These are phyloP conservation scores for Pisolithus thermaeus DNA, from an alignment of 1,284 basidiomycete genomes.

Conservation along the genomic window DNA sequence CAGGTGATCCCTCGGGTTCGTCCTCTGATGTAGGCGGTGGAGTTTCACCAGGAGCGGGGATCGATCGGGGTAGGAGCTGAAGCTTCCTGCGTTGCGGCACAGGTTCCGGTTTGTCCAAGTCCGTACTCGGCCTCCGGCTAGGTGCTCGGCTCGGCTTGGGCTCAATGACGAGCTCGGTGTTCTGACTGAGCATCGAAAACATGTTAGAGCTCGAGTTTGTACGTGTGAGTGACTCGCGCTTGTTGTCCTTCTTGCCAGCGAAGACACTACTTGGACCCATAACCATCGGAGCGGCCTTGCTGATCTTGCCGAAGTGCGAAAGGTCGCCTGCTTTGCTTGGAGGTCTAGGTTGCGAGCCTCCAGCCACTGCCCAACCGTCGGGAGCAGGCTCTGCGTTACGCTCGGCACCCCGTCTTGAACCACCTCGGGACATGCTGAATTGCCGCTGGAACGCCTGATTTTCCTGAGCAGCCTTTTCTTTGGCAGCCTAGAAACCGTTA, in stretches of 20 bases:
- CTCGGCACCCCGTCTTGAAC: slow-evolving; percentile 84
- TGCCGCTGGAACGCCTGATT: slow-evolving; percentile 41
- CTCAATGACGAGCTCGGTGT: slow-evolving; percentile 35
- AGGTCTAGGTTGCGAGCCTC: slow-evolving; percentile 48
- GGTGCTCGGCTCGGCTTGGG: slow-evolving; percentile 46
- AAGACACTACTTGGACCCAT: slow-evolving; percentile 78
- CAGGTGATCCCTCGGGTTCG: slow-evolving; percentile 35
- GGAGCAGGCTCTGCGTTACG: slow-evolving; percentile 51
- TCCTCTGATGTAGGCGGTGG: slow-evolving; percentile 49
- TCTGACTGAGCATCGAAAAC: too few relatives aligned
- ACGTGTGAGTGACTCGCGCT: slow-evolving; percentile 57
- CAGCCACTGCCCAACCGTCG: slow-evolving; percentile 88
- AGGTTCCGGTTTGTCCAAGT: slow-evolving; percentile 32
- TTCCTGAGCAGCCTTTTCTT: slow-evolving; percentile 65
- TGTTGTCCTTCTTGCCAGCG: slow-evolving; percentile 55
- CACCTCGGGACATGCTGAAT: slow-evolving; percentile 64
- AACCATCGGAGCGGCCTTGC: slow-evolving; percentile 54
- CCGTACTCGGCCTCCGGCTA: slow-evolving; percentile 48
- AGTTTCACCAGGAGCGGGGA: slow-evolving; percentile 37
- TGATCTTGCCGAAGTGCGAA: slow-evolving; percentile 84
- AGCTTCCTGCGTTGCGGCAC: slow-evolving; percentile 65
- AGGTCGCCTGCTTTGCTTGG: slow-evolving; percentile 82
- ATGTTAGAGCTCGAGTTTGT: too few relatives aligned
- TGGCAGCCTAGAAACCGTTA: slow-evolving; percentile 43
- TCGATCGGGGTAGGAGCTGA: slow-evolving; percentile 46